Percentiles rank a stretch among this genome's conserved stretches.
phyloP scores from a whole-genome alignment of 2,329 filamentous ascomycete genomes.

The Tolypocladium amazonense region DNA sequence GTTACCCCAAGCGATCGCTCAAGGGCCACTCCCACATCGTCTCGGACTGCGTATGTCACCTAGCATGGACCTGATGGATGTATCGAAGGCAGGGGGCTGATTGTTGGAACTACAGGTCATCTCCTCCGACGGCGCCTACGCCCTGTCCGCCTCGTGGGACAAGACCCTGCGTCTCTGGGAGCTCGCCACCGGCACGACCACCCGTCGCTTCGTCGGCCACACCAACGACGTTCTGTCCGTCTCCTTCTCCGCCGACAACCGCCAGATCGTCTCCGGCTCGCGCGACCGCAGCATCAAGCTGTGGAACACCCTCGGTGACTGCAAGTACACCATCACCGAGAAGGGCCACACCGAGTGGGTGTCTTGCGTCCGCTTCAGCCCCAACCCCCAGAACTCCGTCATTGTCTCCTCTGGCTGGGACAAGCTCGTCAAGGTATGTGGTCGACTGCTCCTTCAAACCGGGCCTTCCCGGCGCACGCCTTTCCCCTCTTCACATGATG shows the following conservation, averaged over 20 bases:
- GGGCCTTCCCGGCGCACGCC: neutral
- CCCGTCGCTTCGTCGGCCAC: slow-evolving; percentile 97
- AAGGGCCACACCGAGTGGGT: slow-evolving; percentile 99
- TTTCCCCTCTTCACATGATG: slow-evolving; percentile 59
- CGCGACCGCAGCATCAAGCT: slow-evolving; percentile 99
- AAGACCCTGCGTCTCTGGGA: slow-evolving; percentile 99
- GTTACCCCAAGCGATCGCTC: slow-evolving; percentile 97
- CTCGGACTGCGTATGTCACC: slow-evolving; percentile 89
- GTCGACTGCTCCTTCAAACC: slow-evolving; percentile 1
- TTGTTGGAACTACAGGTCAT: slow-evolving; percentile 58
- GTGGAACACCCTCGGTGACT: slow-evolving; percentile 99
- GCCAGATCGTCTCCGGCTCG: slow-evolving; percentile 98
- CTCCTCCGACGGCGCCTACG: slow-evolving; percentile 98
- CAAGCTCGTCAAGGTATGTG: slow-evolving; percentile 98
- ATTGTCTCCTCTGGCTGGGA: slow-evolving; percentile 98
- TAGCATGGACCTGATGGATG: neutral
- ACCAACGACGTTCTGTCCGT: slow-evolving; percentile 99
- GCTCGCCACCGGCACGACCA: slow-evolving; percentile 93
- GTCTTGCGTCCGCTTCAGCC: slow-evolving; percentile 98
- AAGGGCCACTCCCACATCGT: slow-evolving; percentile 99
- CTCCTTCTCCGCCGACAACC: slow-evolving; percentile 99
- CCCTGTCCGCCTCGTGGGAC: slow-evolving; percentile 98
- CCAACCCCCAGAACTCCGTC: slow-evolving; percentile 99
- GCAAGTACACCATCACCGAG: slow-evolving; percentile 99
- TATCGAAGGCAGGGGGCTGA: slow-evolving; percentile 11